phyloP scores from a whole-genome alignment of 768 basidiomycete genomes.

The Mrakia frigida region DNA sequence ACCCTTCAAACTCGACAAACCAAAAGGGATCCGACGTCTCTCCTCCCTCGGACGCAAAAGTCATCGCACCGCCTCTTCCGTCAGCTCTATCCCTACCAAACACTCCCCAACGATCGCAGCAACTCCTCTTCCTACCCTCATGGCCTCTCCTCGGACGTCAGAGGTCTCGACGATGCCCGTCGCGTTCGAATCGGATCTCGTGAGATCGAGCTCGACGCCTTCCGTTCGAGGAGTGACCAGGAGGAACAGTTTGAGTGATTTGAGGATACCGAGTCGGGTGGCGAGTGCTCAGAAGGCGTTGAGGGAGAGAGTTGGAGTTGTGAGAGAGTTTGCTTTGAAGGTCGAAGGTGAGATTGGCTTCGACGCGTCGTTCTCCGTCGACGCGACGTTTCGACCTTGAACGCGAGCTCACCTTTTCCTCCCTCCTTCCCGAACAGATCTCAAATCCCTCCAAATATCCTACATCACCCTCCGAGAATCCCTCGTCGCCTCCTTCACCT shows the following conservation, averaged over 20 bases:
- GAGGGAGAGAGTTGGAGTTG: constrained; percentile 38
- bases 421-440: constrained; percentile 24
- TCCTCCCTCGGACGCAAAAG: constrained; percentile 20
- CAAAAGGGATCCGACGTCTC: background rate
- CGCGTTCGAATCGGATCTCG: background rate
- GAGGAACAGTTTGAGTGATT: constrained; percentile 40
- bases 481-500: background rate
- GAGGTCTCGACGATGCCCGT: background rate
- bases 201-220: constrained; percentile 12
- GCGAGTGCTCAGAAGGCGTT: constrained; percentile 40
- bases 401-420: background rate
- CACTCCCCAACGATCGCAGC: background rate
- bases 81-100: constrained; percentile 28
- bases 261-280: constrained; percentile 39
- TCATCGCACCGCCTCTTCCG: constrained; percentile 24
- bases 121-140: background rate
- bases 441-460: constrained; percentile 31
- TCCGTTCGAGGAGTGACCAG: constrained; percentile 23
- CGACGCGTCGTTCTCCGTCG: background rate
- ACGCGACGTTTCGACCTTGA: background rate
- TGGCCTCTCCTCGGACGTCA: background rate
- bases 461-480: constrained; percentile 28
- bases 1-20: background rate
- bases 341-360: constrained; percentile 36
- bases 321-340: constrained; percentile 39